These are phyloP conservation scores for Phaeosphaeriaceae sp. DNA, from an alignment of 2,329 filamentous ascomycete genomes.

Conservation along the genomic window DNA sequence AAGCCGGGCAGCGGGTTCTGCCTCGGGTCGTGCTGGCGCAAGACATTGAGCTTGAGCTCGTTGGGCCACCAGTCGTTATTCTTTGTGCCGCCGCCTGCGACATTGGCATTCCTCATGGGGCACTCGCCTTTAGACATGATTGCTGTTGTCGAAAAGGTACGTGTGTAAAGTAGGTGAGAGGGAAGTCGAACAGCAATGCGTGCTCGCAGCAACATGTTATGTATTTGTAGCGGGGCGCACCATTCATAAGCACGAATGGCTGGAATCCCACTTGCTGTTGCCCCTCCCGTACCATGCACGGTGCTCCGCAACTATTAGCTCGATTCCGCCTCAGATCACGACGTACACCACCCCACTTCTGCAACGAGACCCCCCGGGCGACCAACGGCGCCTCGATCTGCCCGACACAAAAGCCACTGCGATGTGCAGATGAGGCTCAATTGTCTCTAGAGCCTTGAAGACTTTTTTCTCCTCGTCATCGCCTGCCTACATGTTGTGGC, in stretches of 20 bases:
- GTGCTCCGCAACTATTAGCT: constrained; percentile 32
- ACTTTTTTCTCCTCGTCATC: not conserved
- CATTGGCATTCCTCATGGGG: constrained; percentile 43
- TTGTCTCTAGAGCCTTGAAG: not conserved
- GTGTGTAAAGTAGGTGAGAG: constrained; percentile 10
- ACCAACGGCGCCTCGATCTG: not conserved
- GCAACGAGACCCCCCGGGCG: not conserved
- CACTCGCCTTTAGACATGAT: constrained; percentile 45
- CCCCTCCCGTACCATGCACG: constrained; percentile 27
- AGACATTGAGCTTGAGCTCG: constrained; percentile 70
- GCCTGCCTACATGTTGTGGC: not conserved
- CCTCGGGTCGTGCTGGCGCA: constrained; percentile 71
- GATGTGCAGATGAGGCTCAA: not conserved
- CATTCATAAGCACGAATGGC: constrained; percentile 39
- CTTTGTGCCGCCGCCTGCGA: constrained; percentile 67
- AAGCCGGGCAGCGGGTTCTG: constrained; percentile 73
- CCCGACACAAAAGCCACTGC: not conserved
- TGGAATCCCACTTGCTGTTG: constrained; percentile 31
- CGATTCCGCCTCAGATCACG: constrained; percentile 18
- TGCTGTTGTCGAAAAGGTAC: constrained; percentile 22
- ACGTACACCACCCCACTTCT: constrained; percentile 16
- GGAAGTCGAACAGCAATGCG: constrained; percentile 11
- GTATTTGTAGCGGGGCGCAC: constrained; percentile 30
- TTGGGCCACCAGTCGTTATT: constrained; percentile 80
- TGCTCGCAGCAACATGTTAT: constrained; percentile 12